These are phyloP conservation scores for Malania oleifera DNA, from an alignment of 164 flowering plant species.

Conservation along the genomic window DNA sequence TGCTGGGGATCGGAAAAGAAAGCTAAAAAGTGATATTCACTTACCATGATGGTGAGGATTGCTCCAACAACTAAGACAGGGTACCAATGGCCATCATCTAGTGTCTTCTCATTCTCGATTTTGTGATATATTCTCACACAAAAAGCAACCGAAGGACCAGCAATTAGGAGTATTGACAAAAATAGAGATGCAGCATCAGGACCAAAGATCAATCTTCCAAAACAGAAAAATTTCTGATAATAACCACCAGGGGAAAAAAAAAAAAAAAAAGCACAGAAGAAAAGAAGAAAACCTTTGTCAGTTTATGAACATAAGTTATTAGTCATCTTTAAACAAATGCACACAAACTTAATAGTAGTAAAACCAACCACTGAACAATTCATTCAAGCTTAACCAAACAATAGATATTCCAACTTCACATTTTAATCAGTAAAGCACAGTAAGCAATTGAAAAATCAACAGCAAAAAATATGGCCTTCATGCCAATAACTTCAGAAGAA, in stretches of 20 bases:
- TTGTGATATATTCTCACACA: constrained; percentile 28
- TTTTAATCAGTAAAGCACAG: neutral
- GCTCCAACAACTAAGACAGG: constrained; percentile 30
- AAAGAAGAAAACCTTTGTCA: constrained; percentile 1
- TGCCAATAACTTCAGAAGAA: neutral
- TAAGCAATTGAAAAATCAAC: neutral
- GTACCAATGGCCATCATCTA: constrained; percentile 19
- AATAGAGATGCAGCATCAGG: constrained; percentile 47
- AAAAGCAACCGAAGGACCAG: constrained; percentile 43
- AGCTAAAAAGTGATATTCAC: too few species aligned
- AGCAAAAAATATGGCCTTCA: neutral
- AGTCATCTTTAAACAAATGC: neutral
- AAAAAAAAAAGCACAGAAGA: too few species aligned
- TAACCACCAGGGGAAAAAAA: too few species aligned
- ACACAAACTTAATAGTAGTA: neutral
- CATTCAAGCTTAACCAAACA: neutral
- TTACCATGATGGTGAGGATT: constrained; percentile 45
- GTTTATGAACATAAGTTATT: neutral
- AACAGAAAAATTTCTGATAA: constrained; percentile 72
- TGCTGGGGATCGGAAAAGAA: too few species aligned
- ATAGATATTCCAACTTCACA: neutral
- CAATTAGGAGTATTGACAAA: constrained; percentile 37
- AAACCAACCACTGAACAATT: too few species aligned
- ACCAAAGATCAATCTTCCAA: constrained; percentile 66
- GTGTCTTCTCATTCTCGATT: too few species aligned